Conservation (phyloP, 495 filamentous ascomycete genomes). For the Hyaloscypha hepaticicola region DNA sequence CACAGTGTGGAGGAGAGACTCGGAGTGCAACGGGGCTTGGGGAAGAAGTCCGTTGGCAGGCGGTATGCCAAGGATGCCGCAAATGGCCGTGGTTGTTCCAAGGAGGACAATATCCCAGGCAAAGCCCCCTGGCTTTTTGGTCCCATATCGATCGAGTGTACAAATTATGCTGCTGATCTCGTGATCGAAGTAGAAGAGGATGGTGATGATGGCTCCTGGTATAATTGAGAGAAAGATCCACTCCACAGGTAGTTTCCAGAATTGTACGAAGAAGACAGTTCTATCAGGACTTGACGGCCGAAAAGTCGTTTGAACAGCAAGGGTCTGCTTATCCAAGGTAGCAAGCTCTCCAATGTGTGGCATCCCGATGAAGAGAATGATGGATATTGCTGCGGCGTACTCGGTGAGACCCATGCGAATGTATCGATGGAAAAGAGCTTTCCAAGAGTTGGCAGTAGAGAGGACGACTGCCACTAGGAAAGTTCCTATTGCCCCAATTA, state of each 20-base stretch:
- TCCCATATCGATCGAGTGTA: conserved; percentile 65
- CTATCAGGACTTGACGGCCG: conserved; percentile 58
- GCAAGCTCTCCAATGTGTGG: conserved; percentile 66
- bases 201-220: conserved; percentile 65
- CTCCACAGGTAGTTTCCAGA: conserved; percentile 60
- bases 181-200: conserved; percentile 74
- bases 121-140: conserved; percentile 64
- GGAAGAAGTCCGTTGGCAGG: conserved; percentile 69
- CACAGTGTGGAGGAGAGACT: conserved; percentile 59
- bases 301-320: conserved; percentile 59
- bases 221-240: conserved; percentile 68
- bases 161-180: conserved; percentile 76
- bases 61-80: conserved; percentile 68
- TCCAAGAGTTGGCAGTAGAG: conserved; percentile 63
- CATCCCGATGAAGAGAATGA: conserved; percentile 66
- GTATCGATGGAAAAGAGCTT: conserved; percentile 64
- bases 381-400: conserved; percentile 71
- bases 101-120: conserved; percentile 70
- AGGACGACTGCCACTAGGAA: conserved; percentile 66
- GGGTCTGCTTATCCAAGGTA: conserved; percentile 58
- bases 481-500: conserved; percentile 68
- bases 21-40: conserved; percentile 69
- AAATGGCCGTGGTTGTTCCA: conserved; percentile 66
- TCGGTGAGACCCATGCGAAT: conserved; percentile 63
- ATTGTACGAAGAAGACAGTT: conserved; percentile 59